A percentile compares a stretch with the other conserved stretches of the same genome.
Evolutionary conservation across 176 grass and related monocot genomes (phyloP).

Genomic region (Oryza australiensis): DNA sequence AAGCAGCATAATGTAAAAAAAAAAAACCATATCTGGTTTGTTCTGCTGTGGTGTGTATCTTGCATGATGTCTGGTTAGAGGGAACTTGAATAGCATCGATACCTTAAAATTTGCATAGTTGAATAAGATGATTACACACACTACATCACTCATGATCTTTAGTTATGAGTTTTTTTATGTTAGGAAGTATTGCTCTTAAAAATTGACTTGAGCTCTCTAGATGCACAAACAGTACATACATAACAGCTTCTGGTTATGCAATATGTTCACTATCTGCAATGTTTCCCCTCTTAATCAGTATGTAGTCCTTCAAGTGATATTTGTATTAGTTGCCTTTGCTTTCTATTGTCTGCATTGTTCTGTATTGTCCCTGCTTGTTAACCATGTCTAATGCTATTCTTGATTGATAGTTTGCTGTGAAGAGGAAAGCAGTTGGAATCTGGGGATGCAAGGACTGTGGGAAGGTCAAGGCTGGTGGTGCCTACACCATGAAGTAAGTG

Average conservation of each 20-base stretch:
- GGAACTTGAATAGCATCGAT: not conserved
- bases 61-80: not conserved
- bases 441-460: constrained; percentile 88
- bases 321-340: not conserved
- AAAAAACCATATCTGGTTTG: not conserved
- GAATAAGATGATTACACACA: not conserved
- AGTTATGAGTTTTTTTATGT: not conserved
- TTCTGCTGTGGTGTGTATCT: not conserved
- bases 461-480: constrained; percentile 79
- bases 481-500: constrained; percentile 83
- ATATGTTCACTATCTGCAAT: not conserved
- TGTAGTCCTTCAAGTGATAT: not conserved
- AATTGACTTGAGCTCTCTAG: not conserved
- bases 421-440: constrained; percentile 90
- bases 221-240: not conserved
- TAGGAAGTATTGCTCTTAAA: not conserved
- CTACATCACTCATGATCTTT: not conserved
- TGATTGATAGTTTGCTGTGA: constrained; percentile 62
- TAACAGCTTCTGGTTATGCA: not conserved
- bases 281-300: not conserved
- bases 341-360: not conserved
- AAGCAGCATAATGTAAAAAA: not conserved
- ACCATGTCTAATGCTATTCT: not conserved
- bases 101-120: not conserved
- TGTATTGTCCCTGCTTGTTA: not conserved